These are phyloP conservation scores for Wickerhamiella azyma DNA, from an alignment of 805 yeast genomes.

Conservation along the genomic window DNA sequence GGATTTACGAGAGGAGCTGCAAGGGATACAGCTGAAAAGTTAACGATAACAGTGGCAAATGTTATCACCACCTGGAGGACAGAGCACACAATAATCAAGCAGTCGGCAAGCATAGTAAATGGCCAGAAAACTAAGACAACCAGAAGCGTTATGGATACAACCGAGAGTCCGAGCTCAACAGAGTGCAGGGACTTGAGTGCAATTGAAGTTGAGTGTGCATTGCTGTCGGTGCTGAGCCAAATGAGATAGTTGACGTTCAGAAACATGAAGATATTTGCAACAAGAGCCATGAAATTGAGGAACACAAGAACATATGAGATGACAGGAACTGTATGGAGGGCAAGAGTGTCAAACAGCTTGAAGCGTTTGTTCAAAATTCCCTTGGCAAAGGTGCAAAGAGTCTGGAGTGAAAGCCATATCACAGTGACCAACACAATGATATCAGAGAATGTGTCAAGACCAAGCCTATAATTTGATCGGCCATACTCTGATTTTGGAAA, in stretches of 20 bases:
- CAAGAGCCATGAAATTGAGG: conserved; percentile 5
- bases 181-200: not conserved
- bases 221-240: not conserved
- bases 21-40: conserved; percentile 10
- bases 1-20: not conserved
- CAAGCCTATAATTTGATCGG: not conserved
- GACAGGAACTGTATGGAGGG: not conserved
- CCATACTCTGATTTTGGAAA: not conserved
- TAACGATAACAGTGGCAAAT: conserved; percentile 17
- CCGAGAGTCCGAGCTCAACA: conserved; percentile 1
- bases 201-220: not conserved
- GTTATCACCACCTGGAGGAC: conserved; percentile 17
- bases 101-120: conserved; percentile 18
- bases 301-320: not conserved
- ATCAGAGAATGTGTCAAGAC: not conserved
- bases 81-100: conserved; percentile 15
- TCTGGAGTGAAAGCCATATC: not conserved
- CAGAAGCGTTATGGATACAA: conserved; percentile 3
- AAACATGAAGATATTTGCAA: conserved; percentile 5
- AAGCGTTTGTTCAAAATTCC: not conserved
- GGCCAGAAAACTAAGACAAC: conserved; percentile 13
- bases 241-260: not conserved
- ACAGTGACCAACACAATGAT: not conserved
- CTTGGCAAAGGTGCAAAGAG: not conserved
- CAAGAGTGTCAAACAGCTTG: not conserved